Conservation (phyloP, 1,284 basidiomycete species). For the Pseudozyma pruni region DNA sequence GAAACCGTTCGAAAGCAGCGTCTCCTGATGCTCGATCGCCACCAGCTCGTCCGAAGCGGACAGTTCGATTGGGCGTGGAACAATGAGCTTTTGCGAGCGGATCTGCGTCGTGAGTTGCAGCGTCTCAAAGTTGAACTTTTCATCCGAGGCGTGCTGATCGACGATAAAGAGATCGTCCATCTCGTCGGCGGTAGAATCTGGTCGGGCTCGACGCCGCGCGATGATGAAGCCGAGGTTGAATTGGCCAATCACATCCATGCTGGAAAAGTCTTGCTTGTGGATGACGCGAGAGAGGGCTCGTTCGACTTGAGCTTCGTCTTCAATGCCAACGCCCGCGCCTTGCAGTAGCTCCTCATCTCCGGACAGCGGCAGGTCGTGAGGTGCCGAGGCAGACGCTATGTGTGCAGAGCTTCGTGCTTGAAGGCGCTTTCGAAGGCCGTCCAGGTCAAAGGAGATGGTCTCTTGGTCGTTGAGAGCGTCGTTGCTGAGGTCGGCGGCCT, state of each 20-base stretch:
- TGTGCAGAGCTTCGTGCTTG: conserved; percentile 14
- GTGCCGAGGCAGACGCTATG: neutral
- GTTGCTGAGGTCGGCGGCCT: neutral
- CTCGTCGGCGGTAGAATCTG: conserved; percentile 4
- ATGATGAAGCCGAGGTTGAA: conserved; percentile 98
- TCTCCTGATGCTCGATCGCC: conserved; percentile 84
- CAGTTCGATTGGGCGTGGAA: conserved; percentile 82
- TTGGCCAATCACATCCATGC: conserved; percentile 89
- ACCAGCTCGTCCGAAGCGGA: conserved; percentile 90
- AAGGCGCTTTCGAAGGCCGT: conserved; percentile 5
- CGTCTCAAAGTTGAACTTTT: conserved; percentile 98
- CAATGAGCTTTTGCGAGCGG: conserved; percentile 83
- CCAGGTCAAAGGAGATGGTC: conserved; percentile 7
- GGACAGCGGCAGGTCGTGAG: conserved; percentile 4
- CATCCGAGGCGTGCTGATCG: conserved; percentile 80
- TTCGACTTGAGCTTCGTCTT: conserved; percentile 75
- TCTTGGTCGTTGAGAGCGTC: neutral
- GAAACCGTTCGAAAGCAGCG: conserved; percentile 88
- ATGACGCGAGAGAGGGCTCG: conserved; percentile 85
- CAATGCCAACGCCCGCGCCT: conserved; percentile 75
- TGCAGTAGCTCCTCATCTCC: conserved; percentile 49
- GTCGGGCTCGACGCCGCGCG: conserved; percentile 73
- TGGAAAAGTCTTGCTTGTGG: conserved; percentile 83
- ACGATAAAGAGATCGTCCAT: conserved; percentile 81
- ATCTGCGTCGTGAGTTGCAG: conserved; percentile 88